Evolutionary conservation across 108 stramenopile species (phyloP).

Genomic region (Fragilaria radians): DNA sequence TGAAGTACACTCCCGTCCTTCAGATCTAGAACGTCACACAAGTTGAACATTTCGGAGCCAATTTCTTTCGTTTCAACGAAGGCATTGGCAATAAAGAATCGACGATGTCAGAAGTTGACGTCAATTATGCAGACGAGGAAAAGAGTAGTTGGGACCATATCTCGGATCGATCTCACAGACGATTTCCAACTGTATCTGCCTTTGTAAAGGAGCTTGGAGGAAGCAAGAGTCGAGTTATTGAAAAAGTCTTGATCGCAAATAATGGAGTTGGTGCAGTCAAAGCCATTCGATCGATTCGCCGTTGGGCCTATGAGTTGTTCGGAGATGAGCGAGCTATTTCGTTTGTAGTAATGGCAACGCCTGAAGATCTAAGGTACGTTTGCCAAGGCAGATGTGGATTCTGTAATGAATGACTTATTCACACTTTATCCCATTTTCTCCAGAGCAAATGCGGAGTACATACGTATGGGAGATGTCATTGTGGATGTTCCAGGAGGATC

Average conservation of each 20-base stretch:
- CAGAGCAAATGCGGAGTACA: slow-evolving; percentile 99
- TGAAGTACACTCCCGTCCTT: no score
- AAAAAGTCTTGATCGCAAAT: slow-evolving; percentile 86
- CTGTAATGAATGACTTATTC: slow-evolving; percentile 1
- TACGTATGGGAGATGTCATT: slow-evolving; percentile 98
- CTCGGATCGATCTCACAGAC: slow-evolving; percentile 49
- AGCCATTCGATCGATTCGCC: slow-evolving; percentile 93
- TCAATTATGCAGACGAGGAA: neutral
- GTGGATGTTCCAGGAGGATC: slow-evolving; percentile 99
- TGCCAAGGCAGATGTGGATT: no score
- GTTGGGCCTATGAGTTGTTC: slow-evolving; percentile 95
- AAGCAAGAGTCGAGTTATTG: slow-evolving; percentile 56
- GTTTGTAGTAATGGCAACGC: slow-evolving; percentile 99
- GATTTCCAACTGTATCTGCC: slow-evolving; percentile 50
- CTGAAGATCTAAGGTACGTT: slow-evolving; percentile 92
- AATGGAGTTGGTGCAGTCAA: slow-evolving; percentile 96
- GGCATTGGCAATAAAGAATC: no score
- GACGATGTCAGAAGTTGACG: slow-evolving; percentile 6
- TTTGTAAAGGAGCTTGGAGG: slow-evolving; percentile 71
- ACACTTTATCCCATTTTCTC: slow-evolving; percentile 1
- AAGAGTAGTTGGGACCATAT: neutral
- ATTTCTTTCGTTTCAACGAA: no score
- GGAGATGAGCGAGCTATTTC: slow-evolving; percentile 86
- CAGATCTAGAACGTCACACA: no score
- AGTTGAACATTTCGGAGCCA: no score